Percentiles rank a stretch among this genome's conserved stretches.
phyloP scores from a whole-genome alignment of 345 rosid species.

The Odontarrhena argentea region DNA sequence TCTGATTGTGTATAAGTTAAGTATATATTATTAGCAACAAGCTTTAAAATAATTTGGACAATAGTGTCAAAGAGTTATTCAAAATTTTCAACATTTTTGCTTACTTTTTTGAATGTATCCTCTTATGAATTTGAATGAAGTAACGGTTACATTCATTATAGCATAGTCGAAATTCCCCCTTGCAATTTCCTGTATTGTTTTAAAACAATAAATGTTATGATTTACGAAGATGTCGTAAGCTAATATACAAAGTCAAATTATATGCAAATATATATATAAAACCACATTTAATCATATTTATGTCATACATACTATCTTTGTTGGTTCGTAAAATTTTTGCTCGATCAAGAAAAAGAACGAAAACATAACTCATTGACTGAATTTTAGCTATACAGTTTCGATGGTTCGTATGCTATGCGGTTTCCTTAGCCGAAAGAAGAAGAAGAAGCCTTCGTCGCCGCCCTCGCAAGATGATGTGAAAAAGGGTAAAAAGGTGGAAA shows the following conservation, averaged over 20 bases:
- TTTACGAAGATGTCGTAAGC: constrained; percentile 3
- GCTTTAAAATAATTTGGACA: not conserved
- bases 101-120: not conserved
- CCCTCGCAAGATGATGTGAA: not conserved
- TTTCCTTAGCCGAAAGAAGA: constrained; percentile 10
- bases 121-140: not conserved
- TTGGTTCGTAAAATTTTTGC: not conserved
- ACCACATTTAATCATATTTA: not conserved
- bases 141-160: constrained; percentile 21
- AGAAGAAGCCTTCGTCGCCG: constrained; percentile 8
- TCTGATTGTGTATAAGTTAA: too few species aligned
- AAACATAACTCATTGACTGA: not conserved
- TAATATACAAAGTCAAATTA: not conserved
- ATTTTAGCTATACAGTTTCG: not conserved
- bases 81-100: not conserved
- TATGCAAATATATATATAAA: not conserved
- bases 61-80: constrained; percentile 13
- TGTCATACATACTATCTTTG: not conserved
- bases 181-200: constrained; percentile 4
- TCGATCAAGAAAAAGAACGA: not conserved
- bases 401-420: constrained; percentile 27
- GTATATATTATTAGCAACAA: constrained; percentile 5
- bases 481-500: constrained; percentile 24
- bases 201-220: not conserved
- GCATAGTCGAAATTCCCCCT: not conserved